Percentiles rank a stretch among this genome's conserved stretches.
Conservation (phyloP, 1,284 basidiomycete genomes). For the Pterulicium gracile region DNA sequence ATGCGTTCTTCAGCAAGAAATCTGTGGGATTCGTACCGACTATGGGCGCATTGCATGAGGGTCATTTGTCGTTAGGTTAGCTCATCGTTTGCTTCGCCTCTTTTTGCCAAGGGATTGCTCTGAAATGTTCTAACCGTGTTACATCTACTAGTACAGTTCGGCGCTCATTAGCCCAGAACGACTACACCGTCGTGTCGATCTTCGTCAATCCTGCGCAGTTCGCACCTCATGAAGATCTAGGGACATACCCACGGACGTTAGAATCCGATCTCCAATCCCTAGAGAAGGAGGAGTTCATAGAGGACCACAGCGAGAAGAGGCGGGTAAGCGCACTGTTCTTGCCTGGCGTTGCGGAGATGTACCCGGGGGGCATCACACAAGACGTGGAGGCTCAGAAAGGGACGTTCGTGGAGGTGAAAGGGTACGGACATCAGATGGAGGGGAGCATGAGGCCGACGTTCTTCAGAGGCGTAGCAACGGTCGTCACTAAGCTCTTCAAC, state of each 20-base stretch:
- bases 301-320: not conserved
- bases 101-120: not conserved
- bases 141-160: slow-evolving; percentile 31
- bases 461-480: slow-evolving; percentile 93
- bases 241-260: slow-evolving; percentile 83
- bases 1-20: slow-evolving; percentile 46
- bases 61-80: slow-evolving; percentile 83
- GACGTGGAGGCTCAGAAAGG: slow-evolving; percentile 71
- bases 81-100: slow-evolving; percentile 2
- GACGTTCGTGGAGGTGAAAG: slow-evolving; percentile 86
- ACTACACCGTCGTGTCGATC: slow-evolving; percentile 86
- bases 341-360: slow-evolving; percentile 74
- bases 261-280: slow-evolving; percentile 53
- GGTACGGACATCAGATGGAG: slow-evolving; percentile 83
- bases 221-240: slow-evolving; percentile 89
- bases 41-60: slow-evolving; percentile 95
- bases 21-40: slow-evolving; percentile 91
- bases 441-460: slow-evolving; percentile 79
- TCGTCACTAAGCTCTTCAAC: slow-evolving; percentile 94
- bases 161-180: slow-evolving; percentile 68
- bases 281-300: slow-evolving; percentile 19
- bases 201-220: slow-evolving; percentile 99
- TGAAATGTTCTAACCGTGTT: slow-evolving; percentile 8
- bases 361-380: slow-evolving; percentile 81
- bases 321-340: slow-evolving; percentile 46